Conservation (phyloP, 306 rosid species). For the Ochetophila trinervis region DNA sequence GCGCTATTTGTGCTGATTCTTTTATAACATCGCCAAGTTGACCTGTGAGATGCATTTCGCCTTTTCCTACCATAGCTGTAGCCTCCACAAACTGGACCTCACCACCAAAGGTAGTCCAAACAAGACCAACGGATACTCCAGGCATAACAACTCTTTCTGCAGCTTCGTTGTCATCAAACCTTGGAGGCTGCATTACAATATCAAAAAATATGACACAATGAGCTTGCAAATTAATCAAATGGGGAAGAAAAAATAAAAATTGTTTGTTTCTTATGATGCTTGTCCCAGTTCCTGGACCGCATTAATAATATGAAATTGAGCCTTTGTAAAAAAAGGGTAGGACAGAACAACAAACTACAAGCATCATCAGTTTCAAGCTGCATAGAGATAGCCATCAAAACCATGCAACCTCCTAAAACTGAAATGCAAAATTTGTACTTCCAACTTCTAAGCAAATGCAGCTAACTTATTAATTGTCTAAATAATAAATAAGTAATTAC, state of each 20-base stretch:
- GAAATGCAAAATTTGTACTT: constrained; percentile 9
- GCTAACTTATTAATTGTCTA: neutral
- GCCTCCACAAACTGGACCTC: constrained; percentile 99
- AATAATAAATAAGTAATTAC: constrained; percentile 40
- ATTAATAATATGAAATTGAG: constrained; percentile 8
- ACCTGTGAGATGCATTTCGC: constrained; percentile 94
- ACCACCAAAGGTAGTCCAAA: constrained; percentile 97
- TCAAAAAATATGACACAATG: neutral
- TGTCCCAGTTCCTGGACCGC: constrained; percentile 9
- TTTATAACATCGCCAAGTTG: constrained; percentile 98
- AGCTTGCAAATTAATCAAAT: neutral
- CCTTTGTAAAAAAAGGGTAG: neutral
- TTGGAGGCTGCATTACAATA: constrained; percentile 76
- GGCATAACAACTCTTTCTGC: constrained; percentile 82
- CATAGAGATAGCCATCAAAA: neutral
- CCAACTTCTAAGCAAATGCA: constrained; percentile 6
- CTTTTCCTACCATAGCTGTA: constrained; percentile 85
- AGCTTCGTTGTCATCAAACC: constrained; percentile 81
- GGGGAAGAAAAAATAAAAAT: no score
- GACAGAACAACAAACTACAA: neutral
- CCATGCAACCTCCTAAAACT: neutral
- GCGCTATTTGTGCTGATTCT: constrained; percentile 96
- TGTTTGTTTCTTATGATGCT: neutral
- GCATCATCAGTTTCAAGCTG: neutral
- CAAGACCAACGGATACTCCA: constrained; percentile 89